phyloP scores from a whole-genome alignment of 306 rosid species.

The Styphnolobium japonicum region DNA sequence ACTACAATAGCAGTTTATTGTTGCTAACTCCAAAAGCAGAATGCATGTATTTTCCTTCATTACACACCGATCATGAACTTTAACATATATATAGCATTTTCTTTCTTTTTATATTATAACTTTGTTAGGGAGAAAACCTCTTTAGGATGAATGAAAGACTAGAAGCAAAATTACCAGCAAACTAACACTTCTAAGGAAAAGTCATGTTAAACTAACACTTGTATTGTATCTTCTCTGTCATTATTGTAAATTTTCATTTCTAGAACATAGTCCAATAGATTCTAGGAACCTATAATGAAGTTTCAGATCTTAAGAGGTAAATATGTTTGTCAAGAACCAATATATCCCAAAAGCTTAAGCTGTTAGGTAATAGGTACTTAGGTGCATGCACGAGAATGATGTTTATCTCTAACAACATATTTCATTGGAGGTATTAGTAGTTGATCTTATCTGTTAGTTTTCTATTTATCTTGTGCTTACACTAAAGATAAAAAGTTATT shows the following conservation, averaged over 20 bases:
- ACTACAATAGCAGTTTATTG: not conserved
- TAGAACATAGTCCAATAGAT: not conserved
- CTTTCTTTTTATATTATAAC: not conserved
- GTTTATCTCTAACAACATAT: not conserved
- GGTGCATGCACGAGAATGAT: not conserved
- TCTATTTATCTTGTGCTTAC: not conserved
- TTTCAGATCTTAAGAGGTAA: not conserved
- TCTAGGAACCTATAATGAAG: not conserved
- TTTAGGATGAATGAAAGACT: not conserved
- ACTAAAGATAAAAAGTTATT: not conserved
- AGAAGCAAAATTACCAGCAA: not conserved
- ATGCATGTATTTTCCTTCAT: not conserved
- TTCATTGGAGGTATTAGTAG: not conserved
- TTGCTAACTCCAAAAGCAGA: not conserved
- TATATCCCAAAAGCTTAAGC: not conserved
- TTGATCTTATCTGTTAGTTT: not conserved
- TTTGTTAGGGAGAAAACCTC: not conserved
- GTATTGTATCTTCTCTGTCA: not conserved
- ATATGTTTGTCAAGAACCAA: not conserved
- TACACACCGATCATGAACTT: not conserved
- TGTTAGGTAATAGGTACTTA: not conserved
- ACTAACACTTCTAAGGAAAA: not conserved
- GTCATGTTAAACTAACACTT: not conserved
- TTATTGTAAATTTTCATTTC: not conserved
- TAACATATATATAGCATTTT: not conserved